phyloP scores from a whole-genome alignment of 169 alveolate species.

The Plasmodium blacklocki region DNA sequence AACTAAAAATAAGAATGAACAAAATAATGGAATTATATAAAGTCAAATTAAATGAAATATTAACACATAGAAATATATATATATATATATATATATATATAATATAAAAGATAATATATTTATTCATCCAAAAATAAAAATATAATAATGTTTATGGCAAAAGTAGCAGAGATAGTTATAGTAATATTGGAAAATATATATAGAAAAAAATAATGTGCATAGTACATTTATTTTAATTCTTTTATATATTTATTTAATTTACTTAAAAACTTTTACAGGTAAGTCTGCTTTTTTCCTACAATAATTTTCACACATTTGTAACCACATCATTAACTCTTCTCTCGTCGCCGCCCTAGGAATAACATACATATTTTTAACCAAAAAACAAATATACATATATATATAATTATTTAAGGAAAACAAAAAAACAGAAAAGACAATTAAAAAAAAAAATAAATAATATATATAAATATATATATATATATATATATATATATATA shows the following conservation, averaged over 20 bases:
- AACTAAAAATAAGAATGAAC: slow-evolving; percentile 32
- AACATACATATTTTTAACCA: not conserved
- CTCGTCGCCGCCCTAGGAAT: slow-evolving; percentile 31
- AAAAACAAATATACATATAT: not conserved
- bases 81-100: not conserved
- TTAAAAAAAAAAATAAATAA: too few species aligned
- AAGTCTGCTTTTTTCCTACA: slow-evolving; percentile 73
- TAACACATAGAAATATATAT: slow-evolving; percentile 4
- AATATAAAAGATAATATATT: too few species aligned
- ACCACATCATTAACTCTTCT: slow-evolving; percentile 75
- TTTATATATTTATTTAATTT: slow-evolving; percentile 14
- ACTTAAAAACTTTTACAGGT: slow-evolving; percentile 75
- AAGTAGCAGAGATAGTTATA: not conserved
- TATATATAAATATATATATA: not conserved
- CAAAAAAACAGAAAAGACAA: not conserved
- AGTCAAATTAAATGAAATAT: slow-evolving; percentile 1
- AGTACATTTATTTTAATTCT: not conserved
- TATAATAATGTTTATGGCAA: not conserved
- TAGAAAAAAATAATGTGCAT: not conserved
- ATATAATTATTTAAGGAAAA: not conserved
- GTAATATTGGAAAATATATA: not conserved
- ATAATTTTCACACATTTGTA: slow-evolving; percentile 77
- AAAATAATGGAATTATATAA: slow-evolving; percentile 1
- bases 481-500: too few species aligned
- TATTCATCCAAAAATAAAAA: not conserved